Evolutionary conservation across 2,329 filamentous ascomycete species (phyloP).

Genomic region (Cytospora chrysosperma): DNA sequence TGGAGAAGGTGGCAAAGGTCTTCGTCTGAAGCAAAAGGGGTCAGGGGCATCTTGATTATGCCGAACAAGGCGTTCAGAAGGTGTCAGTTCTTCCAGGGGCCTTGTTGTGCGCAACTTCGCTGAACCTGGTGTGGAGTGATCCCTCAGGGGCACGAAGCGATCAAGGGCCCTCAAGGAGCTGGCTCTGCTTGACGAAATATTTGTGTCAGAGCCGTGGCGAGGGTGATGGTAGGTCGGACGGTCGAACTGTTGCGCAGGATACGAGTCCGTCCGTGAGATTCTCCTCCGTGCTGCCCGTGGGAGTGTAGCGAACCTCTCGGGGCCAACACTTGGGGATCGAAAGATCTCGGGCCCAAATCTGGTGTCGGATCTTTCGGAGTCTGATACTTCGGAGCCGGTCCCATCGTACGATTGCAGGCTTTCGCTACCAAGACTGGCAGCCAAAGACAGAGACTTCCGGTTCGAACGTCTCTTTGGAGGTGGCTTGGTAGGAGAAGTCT

Average conservation of each 20-base stretch:
- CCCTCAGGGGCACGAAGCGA: constrained; percentile 51
- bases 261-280: constrained; percentile 20
- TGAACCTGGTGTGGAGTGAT: constrained; percentile 34
- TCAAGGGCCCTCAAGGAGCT: constrained; percentile 38
- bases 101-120: constrained; percentile 50
- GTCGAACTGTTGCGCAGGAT: neutral
- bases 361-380: neutral
- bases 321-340: neutral
- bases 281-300: constrained; percentile 8
- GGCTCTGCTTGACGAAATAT: constrained; percentile 4
- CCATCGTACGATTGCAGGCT: constrained; percentile 19
- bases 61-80: constrained; percentile 45
- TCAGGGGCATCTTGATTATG: constrained; percentile 42
- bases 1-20: constrained; percentile 25
- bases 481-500: constrained; percentile 11
- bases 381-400: constrained; percentile 20
- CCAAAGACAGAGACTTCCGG: constrained; percentile 4
- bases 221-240: constrained; percentile 10
- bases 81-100: constrained; percentile 41
- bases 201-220: constrained; percentile 18
- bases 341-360: neutral
- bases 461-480: neutral
- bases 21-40: constrained; percentile 41
- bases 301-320: constrained; percentile 10
- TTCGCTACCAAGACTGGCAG: neutral